A percentile compares a stretch with the other conserved stretches of the same genome.
Conservation (phyloP, 2,329 filamentous ascomycete genomes). For the Claviceps quebecensis region DNA sequence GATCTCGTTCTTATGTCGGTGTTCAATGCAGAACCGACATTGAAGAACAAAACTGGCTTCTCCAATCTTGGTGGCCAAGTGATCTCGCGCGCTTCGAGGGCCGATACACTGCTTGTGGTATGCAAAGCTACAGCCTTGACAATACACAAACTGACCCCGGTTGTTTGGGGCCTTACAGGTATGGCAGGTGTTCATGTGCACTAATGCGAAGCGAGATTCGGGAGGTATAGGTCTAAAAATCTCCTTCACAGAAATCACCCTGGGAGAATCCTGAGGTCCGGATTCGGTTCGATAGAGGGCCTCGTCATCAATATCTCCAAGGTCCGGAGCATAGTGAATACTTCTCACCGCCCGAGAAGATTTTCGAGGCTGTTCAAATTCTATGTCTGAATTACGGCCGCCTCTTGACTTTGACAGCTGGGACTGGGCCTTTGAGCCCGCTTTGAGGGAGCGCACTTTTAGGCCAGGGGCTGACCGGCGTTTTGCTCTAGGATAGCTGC, state of each 20-base stretch:
- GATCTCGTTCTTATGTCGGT: constrained; percentile 52
- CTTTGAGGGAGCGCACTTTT: constrained; percentile 10
- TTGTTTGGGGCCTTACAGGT: constrained; percentile 41
- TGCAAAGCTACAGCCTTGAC: constrained; percentile 75
- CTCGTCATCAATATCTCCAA: constrained; percentile 44
- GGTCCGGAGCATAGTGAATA: constrained; percentile 34
- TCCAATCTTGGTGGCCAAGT: constrained; percentile 74
- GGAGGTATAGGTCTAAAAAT: constrained; percentile 49
- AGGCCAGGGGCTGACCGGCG: constrained; percentile 11
- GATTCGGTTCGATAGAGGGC: constrained; percentile 35
- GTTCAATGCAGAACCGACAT: constrained; percentile 70
- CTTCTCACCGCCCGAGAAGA: constrained; percentile 33
- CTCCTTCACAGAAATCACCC: constrained; percentile 56
- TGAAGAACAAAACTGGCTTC: constrained; percentile 72
- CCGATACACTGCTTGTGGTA: constrained; percentile 81
- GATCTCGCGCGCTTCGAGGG: constrained; percentile 58
- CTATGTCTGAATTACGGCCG: constrained; percentile 31
- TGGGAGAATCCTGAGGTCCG: constrained; percentile 29
- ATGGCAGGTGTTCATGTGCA: constrained; percentile 60
- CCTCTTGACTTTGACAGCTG: constrained; percentile 11
- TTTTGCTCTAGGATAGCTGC: constrained; percentile 9
- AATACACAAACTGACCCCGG: constrained; percentile 61
- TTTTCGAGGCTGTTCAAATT: constrained; percentile 37
- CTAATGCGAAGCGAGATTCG: constrained; percentile 51
- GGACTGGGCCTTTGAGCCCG: constrained; percentile 8